Percentiles rank a stretch among this genome's conserved stretches.
Conservation (phyloP, 345 rosid genomes). For the Eutrema japonicum region DNA sequence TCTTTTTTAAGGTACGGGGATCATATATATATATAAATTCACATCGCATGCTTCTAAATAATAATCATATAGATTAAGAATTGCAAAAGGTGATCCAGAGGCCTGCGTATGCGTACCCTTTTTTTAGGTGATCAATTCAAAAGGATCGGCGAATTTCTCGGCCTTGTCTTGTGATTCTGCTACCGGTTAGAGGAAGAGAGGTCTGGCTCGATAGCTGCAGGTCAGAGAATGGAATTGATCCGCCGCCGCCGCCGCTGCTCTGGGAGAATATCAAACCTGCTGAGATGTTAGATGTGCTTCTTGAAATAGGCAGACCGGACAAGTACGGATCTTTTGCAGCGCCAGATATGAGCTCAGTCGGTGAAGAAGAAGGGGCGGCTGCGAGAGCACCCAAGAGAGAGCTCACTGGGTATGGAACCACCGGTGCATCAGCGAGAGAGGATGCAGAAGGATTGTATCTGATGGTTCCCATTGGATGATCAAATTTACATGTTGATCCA, state of each 20-base stretch:
- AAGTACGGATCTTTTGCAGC: conserved; percentile 58
- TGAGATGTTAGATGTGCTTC: conserved; percentile 64
- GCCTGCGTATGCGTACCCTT: conserved; percentile 36
- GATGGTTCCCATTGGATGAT: conserved; percentile 76
- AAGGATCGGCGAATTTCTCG: conserved; percentile 72
- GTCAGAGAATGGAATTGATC: conserved; percentile 65
- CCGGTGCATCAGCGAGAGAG: conserved; percentile 81
- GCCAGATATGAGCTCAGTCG: conserved; percentile 67
- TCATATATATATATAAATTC: conserved; percentile 23
- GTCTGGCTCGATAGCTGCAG: conserved; percentile 72
- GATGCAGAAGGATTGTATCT: conserved; percentile 91
- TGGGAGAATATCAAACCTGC: conserved; percentile 76
- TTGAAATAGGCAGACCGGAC: conserved; percentile 57
- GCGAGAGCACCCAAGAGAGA: conserved; percentile 63
- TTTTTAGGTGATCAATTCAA: conserved; percentile 44
- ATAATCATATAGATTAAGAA: conserved; percentile 39
- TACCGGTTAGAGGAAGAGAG: conserved; percentile 67
- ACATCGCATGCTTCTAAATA: conserved; percentile 37
- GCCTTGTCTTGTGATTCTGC: conserved; percentile 71
- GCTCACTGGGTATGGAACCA: conserved; percentile 83
- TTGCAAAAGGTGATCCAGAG: conserved; percentile 38
- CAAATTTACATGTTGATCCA: conserved; percentile 74
- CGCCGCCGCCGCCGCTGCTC: conserved; percentile 49
- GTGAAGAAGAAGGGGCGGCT: conserved; percentile 58
- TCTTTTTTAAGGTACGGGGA: neutral